Conservation (phyloP, 148 eudicot genomes). For the Camellia japonica region DNA sequence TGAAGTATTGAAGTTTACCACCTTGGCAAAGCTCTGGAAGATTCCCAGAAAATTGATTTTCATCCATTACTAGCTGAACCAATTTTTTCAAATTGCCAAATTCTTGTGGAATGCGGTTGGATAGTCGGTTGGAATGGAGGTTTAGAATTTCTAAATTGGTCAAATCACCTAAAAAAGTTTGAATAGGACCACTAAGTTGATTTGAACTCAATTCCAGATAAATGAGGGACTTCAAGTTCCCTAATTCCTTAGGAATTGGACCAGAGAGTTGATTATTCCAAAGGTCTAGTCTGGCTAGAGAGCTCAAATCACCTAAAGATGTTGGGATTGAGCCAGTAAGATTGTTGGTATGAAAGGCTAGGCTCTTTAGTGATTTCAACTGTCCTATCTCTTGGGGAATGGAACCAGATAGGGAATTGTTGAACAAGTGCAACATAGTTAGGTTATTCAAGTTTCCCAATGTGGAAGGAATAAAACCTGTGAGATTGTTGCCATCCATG, state of each 20-base stretch:
- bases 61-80: constrained; percentile 16
- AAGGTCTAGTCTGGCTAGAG: background rate
- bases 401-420: background rate
- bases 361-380: background rate
- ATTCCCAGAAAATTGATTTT: constrained; percentile 26
- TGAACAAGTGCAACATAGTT: background rate
- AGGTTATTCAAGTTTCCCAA: background rate
- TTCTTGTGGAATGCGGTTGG: constrained; percentile 21
- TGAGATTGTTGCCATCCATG: background rate
- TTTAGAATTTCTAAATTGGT: constrained; percentile 12
- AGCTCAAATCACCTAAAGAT: constrained; percentile 18
- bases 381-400: background rate
- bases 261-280: background rate
- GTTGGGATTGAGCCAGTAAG: constrained; percentile 16
- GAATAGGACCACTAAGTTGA: constrained; percentile 21
- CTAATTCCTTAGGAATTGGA: constrained; percentile 20
- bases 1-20: constrained; percentile 16
- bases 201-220: constrained; percentile 25
- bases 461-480: background rate
- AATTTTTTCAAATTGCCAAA: constrained; percentile 22
- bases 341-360: background rate
- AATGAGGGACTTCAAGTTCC: constrained; percentile 21
- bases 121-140: constrained; percentile 21
- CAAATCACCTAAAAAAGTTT: constrained; percentile 13
- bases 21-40: constrained; percentile 32